A percentile compares a stretch with the other conserved stretches of the same genome.
phyloP scores from a whole-genome alignment of 2,329 filamentous ascomycete species.

The Xylaria sp. region DNA sequence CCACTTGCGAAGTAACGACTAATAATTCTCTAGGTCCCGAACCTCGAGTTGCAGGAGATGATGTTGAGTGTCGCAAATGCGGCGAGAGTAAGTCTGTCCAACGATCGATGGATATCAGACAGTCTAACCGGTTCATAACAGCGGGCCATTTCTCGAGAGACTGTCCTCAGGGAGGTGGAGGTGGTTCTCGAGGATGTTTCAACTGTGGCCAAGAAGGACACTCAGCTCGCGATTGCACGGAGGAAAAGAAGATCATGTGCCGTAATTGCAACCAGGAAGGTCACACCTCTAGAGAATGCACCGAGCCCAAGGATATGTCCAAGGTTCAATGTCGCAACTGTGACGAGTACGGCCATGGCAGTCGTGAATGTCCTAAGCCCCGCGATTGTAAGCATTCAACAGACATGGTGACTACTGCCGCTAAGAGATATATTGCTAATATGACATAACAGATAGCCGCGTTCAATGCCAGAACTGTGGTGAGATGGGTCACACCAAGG shows the following conservation, averaged over 20 bases:
- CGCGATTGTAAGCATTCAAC: conserved; percentile 58
- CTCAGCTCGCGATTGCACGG: conserved; percentile 61
- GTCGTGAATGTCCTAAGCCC: conserved; percentile 65
- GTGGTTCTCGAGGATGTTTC: conserved; percentile 62
- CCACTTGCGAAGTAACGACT: conserved; percentile 29
- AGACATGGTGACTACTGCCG: background rate
- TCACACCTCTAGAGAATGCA: conserved; percentile 71
- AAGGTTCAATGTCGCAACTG: conserved; percentile 62
- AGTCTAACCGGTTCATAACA: conserved; percentile 47
- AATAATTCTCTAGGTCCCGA: conserved; percentile 54
- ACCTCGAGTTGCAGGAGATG: conserved; percentile 67
- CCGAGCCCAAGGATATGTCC: conserved; percentile 56
- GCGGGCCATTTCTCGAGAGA: conserved; percentile 71
- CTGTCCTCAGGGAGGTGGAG: conserved; percentile 69
- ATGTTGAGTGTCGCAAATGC: conserved; percentile 74
- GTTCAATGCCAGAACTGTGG: conserved; percentile 69
- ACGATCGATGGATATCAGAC: background rate
- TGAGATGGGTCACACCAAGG: conserved; percentile 58
- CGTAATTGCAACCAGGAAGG: conserved; percentile 69
- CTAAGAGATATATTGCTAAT: conserved; percentile 39
- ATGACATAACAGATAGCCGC: conserved; percentile 54
- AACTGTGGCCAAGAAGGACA: conserved; percentile 75
- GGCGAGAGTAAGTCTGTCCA: conserved; percentile 60
- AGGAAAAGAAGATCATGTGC: conserved; percentile 63
- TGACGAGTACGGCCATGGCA: conserved; percentile 60